phyloP scores from a whole-genome alignment of 768 basidiomycete genomes.

The Podaxis sp. region DNA sequence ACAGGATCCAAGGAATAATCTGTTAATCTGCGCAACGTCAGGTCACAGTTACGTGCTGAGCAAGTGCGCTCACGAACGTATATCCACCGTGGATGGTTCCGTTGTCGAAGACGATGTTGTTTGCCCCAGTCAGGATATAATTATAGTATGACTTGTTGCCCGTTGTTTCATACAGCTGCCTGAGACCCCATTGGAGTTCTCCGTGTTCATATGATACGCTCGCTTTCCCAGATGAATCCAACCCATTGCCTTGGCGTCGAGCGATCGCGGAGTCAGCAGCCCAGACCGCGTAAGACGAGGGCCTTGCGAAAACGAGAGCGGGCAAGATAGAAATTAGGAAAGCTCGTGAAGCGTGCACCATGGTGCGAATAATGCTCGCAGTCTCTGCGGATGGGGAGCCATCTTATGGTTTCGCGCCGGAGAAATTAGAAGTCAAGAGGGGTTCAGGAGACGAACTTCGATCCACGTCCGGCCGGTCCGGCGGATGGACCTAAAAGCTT shows the following conservation, averaged over 20 bases:
- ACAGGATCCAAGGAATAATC: conserved; percentile 35
- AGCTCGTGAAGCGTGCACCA: neutral
- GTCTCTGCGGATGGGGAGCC: neutral
- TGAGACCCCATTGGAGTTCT: conserved; percentile 38
- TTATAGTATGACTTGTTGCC: conserved; percentile 40
- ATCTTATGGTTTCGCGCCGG: conserved; percentile 1
- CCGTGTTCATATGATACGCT: conserved; percentile 39
- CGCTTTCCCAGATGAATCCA: conserved; percentile 29
- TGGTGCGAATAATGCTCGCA: neutral
- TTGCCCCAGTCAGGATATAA: conserved; percentile 37
- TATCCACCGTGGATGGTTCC: conserved; percentile 39
- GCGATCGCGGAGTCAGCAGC: conserved; percentile 45
- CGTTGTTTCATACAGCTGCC: conserved; percentile 35
- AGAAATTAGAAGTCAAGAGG: conserved; percentile 4
- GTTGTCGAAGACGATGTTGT: conserved; percentile 35
- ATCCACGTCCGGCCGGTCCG: neutral
- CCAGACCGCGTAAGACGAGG: conserved; percentile 41
- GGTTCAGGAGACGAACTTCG: neutral
- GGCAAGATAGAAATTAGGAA: neutral
- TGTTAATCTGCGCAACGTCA: conserved; percentile 22
- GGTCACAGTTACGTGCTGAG: neutral
- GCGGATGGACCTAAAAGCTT: neutral
- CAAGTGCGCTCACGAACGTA: conserved; percentile 24
- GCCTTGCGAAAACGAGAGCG: conserved; percentile 21
- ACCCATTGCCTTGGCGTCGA: conserved; percentile 42